Percentiles rank a stretch among this genome's conserved stretches.
Conservation (phyloP, 2,329 filamentous ascomycete species). For the Arthrocladium fulminans region DNA sequence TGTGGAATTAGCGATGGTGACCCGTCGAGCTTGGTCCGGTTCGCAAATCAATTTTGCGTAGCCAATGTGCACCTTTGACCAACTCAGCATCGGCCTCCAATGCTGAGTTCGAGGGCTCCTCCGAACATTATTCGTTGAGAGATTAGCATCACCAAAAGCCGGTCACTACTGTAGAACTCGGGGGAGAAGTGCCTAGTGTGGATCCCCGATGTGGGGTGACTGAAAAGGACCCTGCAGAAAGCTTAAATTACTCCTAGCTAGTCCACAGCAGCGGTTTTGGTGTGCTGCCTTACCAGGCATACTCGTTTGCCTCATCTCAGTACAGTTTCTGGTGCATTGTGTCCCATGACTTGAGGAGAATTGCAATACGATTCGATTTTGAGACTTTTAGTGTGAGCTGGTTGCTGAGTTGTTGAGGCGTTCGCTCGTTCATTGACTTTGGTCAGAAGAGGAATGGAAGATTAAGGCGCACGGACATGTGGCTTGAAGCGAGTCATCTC, state of each 20-base stretch:
- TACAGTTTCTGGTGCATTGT: neutral
- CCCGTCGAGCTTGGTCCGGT: too few species aligned
- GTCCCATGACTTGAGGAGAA: too few species aligned
- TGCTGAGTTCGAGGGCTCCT: neutral
- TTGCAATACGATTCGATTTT: too few species aligned
- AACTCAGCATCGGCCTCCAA: neutral
- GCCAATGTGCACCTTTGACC: neutral
- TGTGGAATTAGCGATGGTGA: neutral
- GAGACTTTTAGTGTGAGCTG: too few species aligned
- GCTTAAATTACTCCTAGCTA: neutral
- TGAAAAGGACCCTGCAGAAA: constrained; percentile 9
- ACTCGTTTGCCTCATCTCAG: neutral
- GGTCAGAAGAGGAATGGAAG: too few species aligned
- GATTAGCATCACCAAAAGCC: too few species aligned
- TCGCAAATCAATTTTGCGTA: neutral
- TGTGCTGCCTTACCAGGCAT: neutral
- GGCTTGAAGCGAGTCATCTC: constrained; percentile 1
- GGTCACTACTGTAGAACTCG: too few species aligned
- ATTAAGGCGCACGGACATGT: neutral
- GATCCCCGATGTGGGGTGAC: neutral
- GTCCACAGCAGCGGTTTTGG: neutral
- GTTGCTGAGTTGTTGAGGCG: too few species aligned
- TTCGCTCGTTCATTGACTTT: too few species aligned
- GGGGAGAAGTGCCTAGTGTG: neutral
- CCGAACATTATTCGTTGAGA: constrained; percentile 5